Base-by-base conservation (phyloP, 176 grass and related monocot species). In the Bolboschoenus planiculmis region DNA sequence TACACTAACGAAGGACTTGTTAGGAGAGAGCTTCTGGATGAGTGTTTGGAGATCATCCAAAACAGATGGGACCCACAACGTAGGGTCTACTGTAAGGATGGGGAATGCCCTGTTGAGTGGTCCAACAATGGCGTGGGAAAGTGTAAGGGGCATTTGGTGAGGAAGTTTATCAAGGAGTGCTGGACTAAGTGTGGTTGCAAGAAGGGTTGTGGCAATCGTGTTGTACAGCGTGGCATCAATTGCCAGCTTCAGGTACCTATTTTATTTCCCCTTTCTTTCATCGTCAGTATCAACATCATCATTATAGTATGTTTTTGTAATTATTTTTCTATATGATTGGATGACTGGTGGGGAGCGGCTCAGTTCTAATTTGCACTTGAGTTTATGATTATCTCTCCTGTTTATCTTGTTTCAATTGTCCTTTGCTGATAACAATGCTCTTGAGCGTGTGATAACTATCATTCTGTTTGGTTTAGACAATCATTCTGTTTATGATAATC, bases 81-180 rank as follows among this genome's bases (percentile, higher is more conserved):
- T 30, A 87, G 75, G 50, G 88, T 75, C 27, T 90, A 87, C 67
- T 93, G 89, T 81, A 81, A 90, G 85, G 86, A 75, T 13, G 37
- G 39, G n/a, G 54, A 14, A 80, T 97, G 89, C 39, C 87, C 86
- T n/a, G 9, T 94, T 37, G 88, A 97, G 81, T 91, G 68, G 61
- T 88, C 81, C 15, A 89, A 89, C 76, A 85, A 84, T 74, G 48
- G 64, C 30, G 31, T 31, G 14, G 84, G 71, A 51, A 40, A 88
- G 30, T 97, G 94, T 56, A 97, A 88, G 57, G 94, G 94, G 2
- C 94, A 97, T 88, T 60, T 91, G 43, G 54, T 83, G 15, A 91
- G 86, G 82, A 93, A 87, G 78, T 97, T 97, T 83, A 84, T 97
- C 26, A 93, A 97, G 51, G 94, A 97, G 77, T 97, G 94, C 76